Conservation (phyloP, 768 basidiomycete genomes). For the Termitomyces heimii region DNA sequence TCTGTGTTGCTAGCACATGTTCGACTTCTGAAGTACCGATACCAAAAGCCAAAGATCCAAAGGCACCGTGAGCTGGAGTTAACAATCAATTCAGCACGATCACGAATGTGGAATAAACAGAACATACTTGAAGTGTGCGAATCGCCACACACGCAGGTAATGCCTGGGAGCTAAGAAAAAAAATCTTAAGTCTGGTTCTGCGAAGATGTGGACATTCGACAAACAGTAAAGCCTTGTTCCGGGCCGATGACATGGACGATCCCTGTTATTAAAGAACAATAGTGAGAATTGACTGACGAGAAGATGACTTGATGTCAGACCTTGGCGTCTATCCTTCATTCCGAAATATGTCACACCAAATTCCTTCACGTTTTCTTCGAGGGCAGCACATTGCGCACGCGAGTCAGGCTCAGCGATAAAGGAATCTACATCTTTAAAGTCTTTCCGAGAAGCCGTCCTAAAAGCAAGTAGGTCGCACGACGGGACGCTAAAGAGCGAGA, state of each 20-base stretch:
- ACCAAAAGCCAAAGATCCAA: slow-evolving; percentile 89
- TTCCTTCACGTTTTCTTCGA: slow-evolving; percentile 88
- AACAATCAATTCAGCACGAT: slow-evolving; percentile 1
- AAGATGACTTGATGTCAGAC: slow-evolving; percentile 27
- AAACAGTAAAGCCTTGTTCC: slow-evolving; percentile 86
- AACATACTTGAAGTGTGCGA: slow-evolving; percentile 86
- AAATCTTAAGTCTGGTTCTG: not conserved
- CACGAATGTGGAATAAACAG: not conserved
- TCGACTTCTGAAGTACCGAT: slow-evolving; percentile 95
- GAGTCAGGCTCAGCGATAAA: slow-evolving; percentile 86
- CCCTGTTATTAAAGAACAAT: slow-evolving; percentile 32
- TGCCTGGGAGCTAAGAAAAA: slow-evolving; percentile 55
- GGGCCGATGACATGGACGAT: slow-evolving; percentile 90
- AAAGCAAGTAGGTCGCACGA: slow-evolving; percentile 1
- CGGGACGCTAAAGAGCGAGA: not conserved
- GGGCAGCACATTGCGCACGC: slow-evolving; percentile 72
- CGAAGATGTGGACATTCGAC: slow-evolving; percentile 12
- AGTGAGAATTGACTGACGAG: slow-evolving; percentile 1
- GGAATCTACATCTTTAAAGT: slow-evolving; percentile 59
- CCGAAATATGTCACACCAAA: slow-evolving; percentile 92
- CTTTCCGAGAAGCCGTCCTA: slow-evolving; percentile 71
- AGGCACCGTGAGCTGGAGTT: slow-evolving; percentile 76
- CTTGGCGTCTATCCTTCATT: slow-evolving; percentile 84
- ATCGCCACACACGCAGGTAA: slow-evolving; percentile 86
- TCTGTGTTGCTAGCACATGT: slow-evolving; percentile 91